A percentile compares a stretch with the other conserved stretches of the same genome.
Evolutionary conservation across 2,329 filamentous ascomycete species (phyloP).

Genomic region (Nigrospora osmanthi): DNA sequence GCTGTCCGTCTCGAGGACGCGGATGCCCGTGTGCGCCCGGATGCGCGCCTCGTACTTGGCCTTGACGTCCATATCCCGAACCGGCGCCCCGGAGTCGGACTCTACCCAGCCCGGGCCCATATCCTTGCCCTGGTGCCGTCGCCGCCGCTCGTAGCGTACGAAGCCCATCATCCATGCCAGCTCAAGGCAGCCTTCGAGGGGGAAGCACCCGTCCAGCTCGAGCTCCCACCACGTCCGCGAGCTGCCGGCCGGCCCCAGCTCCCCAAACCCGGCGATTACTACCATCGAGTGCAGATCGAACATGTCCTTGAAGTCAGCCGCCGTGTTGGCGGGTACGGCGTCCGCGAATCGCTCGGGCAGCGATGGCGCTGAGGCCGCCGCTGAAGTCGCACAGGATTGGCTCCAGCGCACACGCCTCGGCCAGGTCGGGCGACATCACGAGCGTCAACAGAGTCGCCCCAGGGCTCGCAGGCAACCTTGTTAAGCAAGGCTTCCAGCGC

Average conservation of each 20-base stretch:
- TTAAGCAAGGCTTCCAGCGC: constrained; percentile 96
- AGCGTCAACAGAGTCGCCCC: constrained; percentile 94
- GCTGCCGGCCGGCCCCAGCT: constrained; percentile 97
- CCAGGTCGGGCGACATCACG: constrained; percentile 88
- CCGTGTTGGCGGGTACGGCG: background rate
- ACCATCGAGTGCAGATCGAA: constrained; percentile 65
- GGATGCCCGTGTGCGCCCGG: constrained; percentile 93
- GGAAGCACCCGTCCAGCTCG: constrained; percentile 95
- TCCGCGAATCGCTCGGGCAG: background rate
- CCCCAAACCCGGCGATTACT: constrained; percentile 91
- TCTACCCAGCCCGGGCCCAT: constrained; percentile 94
- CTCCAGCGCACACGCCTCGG: constrained; percentile 86
- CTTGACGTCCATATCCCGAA: constrained; percentile 88
- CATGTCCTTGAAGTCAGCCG: background rate
- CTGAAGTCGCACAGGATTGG: constrained; percentile 96
- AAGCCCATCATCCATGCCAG: constrained; percentile 99
- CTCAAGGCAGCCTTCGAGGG: constrained; percentile 92
- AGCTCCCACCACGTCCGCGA: constrained; percentile 98
- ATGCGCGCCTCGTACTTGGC: constrained; percentile 70
- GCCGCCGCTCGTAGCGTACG: constrained; percentile 64
- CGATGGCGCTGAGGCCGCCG: constrained; percentile 93
- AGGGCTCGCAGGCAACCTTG: constrained; percentile 94
- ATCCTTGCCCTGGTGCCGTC: constrained; percentile 77
- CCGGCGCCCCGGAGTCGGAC: constrained; percentile 83
- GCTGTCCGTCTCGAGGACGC: constrained; percentile 54